Percentiles rank a stretch among this genome's conserved stretches.
Evolutionary conservation across 805 yeast genomes (phyloP).

Genomic region (Ogataea populi-albae): DNA sequence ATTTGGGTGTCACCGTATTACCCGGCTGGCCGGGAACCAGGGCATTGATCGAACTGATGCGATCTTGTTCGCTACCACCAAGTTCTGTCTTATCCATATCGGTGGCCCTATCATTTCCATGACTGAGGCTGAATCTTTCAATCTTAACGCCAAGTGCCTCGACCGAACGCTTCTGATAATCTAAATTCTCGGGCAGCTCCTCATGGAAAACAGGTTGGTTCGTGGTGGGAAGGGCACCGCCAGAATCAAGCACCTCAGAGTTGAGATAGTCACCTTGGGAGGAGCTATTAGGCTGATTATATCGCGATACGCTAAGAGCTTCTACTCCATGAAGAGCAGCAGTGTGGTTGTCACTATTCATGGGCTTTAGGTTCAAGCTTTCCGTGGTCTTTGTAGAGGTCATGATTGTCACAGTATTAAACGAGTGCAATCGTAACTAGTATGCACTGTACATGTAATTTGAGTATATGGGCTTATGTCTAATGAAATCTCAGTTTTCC

Average conservation of each 20-base stretch:
- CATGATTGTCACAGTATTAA: no score
- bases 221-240: not conserved
- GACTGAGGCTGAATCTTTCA: conserved; percentile 7
- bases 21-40: not conserved
- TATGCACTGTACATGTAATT: no score
- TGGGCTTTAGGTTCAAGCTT: conserved; percentile 30
- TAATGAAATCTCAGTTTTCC: no score
- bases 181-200: not conserved
- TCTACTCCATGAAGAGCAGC: conserved; percentile 31
- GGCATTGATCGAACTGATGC: not conserved
- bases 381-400: conserved; percentile 22
- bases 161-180: not conserved
- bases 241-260: not conserved
- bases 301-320: conserved; percentile 3
- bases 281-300: not conserved
- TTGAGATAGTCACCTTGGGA: not conserved
- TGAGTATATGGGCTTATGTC: no score
- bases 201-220: not conserved
- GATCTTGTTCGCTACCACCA: not conserved
- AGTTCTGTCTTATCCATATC: conserved; percentile 1
- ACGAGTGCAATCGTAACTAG: no score
- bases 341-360: conserved; percentile 31
- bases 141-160: conserved; percentile 4
- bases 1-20: no score
- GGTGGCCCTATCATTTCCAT: not conserved